Percentiles rank a stretch among this genome's conserved stretches.
phyloP scores from a whole-genome alignment of 2,329 filamentous ascomycete species.

The Bimuria novae-zelandiae region DNA sequence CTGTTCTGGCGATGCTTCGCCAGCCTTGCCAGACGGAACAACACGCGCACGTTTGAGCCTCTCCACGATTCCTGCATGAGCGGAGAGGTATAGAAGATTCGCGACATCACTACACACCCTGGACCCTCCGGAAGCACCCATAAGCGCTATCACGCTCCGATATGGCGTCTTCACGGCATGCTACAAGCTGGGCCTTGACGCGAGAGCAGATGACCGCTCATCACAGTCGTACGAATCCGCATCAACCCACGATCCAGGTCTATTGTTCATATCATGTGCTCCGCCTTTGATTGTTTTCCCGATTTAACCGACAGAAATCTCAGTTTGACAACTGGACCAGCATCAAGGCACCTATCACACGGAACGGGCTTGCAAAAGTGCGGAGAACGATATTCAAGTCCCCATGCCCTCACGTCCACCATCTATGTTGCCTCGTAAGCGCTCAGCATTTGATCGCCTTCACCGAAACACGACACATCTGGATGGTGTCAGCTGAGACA shows the following conservation, averaged over 20 bases:
- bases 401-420: background rate
- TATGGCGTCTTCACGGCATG: too few species aligned
- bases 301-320: background rate
- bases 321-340: background rate
- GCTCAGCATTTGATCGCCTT: background rate
- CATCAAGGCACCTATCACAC: background rate
- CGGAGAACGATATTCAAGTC: background rate
- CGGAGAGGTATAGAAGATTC: constrained; percentile 39
- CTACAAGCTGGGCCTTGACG: too few species aligned
- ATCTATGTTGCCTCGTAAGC: background rate
- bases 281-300: background rate
- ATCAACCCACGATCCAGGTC: background rate
- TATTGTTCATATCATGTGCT: background rate
- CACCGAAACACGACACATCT: background rate
- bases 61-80: constrained; percentile 36
- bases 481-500: background rate
- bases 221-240: constrained; percentile 18
- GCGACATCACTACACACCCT: constrained; percentile 29
- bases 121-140: too few species aligned
- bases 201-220: constrained; percentile 3
- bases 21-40: constrained; percentile 41
- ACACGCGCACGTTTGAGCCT: constrained; percentile 46
- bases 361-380: background rate
- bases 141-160: too few species aligned
- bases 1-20: constrained; percentile 37